phyloP scores from a whole-genome alignment of 306 rosid genomes.

The Fagus crenata region DNA sequence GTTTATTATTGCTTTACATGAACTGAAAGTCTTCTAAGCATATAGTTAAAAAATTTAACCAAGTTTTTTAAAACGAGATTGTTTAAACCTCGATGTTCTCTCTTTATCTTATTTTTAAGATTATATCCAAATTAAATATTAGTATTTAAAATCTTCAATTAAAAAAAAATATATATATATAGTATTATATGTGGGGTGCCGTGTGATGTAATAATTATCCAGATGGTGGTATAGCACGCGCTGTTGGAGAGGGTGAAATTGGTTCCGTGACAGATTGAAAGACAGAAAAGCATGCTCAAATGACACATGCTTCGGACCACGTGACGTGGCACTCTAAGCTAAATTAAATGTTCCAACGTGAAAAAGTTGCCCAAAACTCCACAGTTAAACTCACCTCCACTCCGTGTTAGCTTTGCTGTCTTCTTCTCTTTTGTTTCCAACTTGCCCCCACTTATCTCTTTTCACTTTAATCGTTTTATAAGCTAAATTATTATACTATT shows the following conservation, averaged over 20 bases:
- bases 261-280: background rate
- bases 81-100: no score
- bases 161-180: background rate
- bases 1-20: no score
- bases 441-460: background rate
- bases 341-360: slow-evolving; percentile 8
- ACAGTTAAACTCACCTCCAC: background rate
- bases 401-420: slow-evolving; percentile 26
- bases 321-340: slow-evolving; percentile 22
- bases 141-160: no score
- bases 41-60: no score
- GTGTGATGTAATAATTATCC: background rate
- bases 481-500: background rate
- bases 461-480: no score
- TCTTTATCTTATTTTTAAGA: no score
- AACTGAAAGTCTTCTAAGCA: no score
- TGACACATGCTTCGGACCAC: slow-evolving; percentile 10
- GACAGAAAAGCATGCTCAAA: slow-evolving; percentile 24
- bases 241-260: background rate
- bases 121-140: no score
- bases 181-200: no score
- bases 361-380: background rate
- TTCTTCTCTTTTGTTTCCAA: background rate
- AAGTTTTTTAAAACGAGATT: no score
- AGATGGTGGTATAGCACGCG: slow-evolving; percentile 2